These are phyloP conservation scores for Blastosporella zonata DNA, from an alignment of 1,284 basidiomycete genomes.

Conservation along the genomic window DNA sequence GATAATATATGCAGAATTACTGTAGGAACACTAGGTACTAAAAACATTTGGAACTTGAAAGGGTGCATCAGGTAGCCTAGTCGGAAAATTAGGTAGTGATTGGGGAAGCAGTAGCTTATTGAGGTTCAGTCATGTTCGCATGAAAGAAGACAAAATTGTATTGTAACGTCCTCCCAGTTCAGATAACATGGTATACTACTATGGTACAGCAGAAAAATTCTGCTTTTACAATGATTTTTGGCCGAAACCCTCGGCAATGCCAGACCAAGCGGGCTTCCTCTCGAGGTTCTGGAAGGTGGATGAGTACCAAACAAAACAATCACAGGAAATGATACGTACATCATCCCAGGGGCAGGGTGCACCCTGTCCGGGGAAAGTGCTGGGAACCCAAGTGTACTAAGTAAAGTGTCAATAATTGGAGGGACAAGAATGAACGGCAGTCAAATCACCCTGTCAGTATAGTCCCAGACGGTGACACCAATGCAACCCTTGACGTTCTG, in stretches of 20 bases:
- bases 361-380: constrained; percentile 45
- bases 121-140: too few species aligned
- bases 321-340: constrained; percentile 25
- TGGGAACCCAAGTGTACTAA: constrained; percentile 52
- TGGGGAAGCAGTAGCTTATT: too few species aligned
- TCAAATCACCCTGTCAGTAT: constrained; percentile 40
- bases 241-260: constrained; percentile 34
- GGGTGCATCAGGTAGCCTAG: too few species aligned
- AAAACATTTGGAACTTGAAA: too few species aligned
- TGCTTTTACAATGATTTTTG: not conserved
- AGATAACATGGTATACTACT: not conserved
- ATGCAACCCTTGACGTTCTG: constrained; percentile 47
- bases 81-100: too few species aligned
- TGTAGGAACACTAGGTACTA: too few species aligned
- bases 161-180: not conserved
- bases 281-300: constrained; percentile 29
- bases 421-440: not conserved
- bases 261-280: constrained; percentile 41
- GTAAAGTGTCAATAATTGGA: not conserved
- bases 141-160: too few species aligned
- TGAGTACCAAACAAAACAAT: not conserved
- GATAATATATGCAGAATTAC: too few species aligned
- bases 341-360: constrained; percentile 48
- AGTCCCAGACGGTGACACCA: constrained; percentile 55
- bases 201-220: not conserved